phyloP scores from a whole-genome alignment of 1,284 basidiomycete genomes.

The Puccinia coronata region DNA sequence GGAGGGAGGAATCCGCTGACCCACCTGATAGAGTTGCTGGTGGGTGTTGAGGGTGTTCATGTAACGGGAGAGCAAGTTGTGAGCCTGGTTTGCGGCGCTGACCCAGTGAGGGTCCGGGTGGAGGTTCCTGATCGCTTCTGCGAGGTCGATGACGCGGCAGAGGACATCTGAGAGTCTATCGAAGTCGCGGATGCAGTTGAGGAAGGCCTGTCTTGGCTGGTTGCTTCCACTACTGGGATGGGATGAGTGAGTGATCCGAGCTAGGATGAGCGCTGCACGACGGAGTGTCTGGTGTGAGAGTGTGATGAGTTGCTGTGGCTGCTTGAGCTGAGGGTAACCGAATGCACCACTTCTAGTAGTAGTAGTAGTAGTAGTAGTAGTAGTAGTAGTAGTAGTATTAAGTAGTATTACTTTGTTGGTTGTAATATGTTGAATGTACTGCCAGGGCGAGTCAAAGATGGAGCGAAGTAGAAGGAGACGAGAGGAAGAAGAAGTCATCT shows the following conservation, averaged over 20 bases:
- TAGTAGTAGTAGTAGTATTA: no score
- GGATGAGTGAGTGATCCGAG: slow-evolving; percentile 9
- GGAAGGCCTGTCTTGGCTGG: background rate
- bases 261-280: background rate
- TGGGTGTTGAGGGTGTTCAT: slow-evolving; percentile 49
- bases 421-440: no score
- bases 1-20: no score
- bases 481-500: background rate
- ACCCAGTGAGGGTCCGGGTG: slow-evolving; percentile 20
- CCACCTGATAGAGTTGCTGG: slow-evolving; percentile 6
- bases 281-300: background rate
- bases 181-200: background rate
- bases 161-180: slow-evolving; percentile 37
- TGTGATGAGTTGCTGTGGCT: background rate
- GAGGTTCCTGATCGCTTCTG: slow-evolving; percentile 25
- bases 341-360: background rate
- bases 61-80: slow-evolving; percentile 27
- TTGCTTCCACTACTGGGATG: background rate
- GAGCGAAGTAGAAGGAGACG: background rate
- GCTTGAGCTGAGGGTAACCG: background rate
- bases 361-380: no score
- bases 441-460: slow-evolving; percentile 6
- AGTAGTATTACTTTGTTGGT: no score
- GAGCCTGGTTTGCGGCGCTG: slow-evolving; percentile 13
- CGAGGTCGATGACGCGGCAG: slow-evolving; percentile 38